Evolutionary conservation across 352 stramenopile species (phyloP).

Genomic region (Phytopythium mirpurense): DNA sequence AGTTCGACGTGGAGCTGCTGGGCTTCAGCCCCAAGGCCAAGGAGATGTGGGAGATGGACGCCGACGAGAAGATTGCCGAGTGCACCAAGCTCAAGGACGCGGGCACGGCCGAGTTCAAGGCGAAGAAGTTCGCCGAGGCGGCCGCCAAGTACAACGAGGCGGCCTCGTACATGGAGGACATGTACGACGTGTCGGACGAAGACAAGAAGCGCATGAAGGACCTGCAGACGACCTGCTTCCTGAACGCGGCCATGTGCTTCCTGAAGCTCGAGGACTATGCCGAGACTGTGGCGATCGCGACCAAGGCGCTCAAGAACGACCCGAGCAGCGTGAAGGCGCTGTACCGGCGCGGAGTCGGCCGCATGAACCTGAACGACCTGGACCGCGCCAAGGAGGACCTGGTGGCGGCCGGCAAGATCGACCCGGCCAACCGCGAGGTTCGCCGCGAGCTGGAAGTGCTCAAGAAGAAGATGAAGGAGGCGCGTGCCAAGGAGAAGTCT

Average conservation of each 20-base stretch:
- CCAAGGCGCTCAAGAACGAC: constrained; percentile 83
- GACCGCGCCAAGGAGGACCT: constrained; percentile 87
- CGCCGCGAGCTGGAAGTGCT: constrained; percentile 69
- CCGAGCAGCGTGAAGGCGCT: constrained; percentile 81
- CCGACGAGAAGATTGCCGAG: constrained; percentile 79
- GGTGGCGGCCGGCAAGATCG: constrained; percentile 70
- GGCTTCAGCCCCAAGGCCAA: constrained; percentile 94
- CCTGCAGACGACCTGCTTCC: constrained; percentile 84
- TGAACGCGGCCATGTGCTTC: constrained; percentile 94
- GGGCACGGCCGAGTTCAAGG: constrained; percentile 92
- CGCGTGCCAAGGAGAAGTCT: constrained; percentile 94
- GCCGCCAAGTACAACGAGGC: constrained; percentile 82
- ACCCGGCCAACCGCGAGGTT: constrained; percentile 80
- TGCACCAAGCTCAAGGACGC: constrained; percentile 87
- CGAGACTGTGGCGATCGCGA: constrained; percentile 75
- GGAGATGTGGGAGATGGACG: constrained; percentile 91
- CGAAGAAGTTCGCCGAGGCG: constrained; percentile 81
- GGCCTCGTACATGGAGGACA: constrained; percentile 78
- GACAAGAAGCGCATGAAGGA: constrained; percentile 85
- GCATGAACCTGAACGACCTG: constrained; percentile 82
- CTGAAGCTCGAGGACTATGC: constrained; percentile 91
- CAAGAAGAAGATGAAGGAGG: constrained; percentile 85
- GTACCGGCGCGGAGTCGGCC: constrained; percentile 76
- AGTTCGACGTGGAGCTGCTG: constrained; percentile 96
- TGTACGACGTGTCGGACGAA: constrained; percentile 84